These are phyloP conservation scores for Colletotrichum graminicola DNA, from an alignment of 2,329 filamentous ascomycete genomes.

Conservation along the genomic window DNA sequence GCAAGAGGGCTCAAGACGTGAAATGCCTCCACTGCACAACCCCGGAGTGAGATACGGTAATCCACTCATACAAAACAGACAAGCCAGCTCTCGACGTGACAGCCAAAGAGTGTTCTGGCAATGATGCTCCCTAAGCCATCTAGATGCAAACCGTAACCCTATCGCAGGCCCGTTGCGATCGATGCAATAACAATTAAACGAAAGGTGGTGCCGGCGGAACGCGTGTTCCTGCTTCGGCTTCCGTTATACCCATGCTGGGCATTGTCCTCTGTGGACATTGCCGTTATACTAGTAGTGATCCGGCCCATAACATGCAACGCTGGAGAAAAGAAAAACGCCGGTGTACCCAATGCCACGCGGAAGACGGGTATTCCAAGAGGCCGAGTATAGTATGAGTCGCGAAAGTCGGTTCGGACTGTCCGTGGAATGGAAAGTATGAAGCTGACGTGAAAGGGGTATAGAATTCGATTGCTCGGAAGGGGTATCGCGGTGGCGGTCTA, in stretches of 20 bases:
- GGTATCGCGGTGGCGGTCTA: conserved; percentile 40
- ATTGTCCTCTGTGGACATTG: conserved; percentile 30
- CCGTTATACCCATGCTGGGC: conserved; percentile 25
- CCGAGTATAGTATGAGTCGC: conserved; percentile 10
- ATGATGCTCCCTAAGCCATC: conserved; percentile 36
- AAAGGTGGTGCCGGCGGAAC: conserved; percentile 30
- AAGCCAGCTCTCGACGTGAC: conserved; percentile 18
- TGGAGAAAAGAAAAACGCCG: conserved; percentile 36
- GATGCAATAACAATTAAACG: conserved; percentile 40
- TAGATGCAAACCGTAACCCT: conserved; percentile 38
- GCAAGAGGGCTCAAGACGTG: conserved; percentile 27
- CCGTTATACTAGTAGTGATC: conserved; percentile 36
- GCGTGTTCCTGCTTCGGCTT: conserved; percentile 9
- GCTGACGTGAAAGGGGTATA: conserved; percentile 39
- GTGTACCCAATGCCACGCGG: conserved; percentile 37
- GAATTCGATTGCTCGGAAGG: conserved; percentile 39
- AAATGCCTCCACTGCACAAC: conserved; percentile 35
- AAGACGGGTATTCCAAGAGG: conserved; percentile 28
- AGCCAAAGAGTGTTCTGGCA: conserved; percentile 6
- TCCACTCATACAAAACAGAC: conserved; percentile 20
- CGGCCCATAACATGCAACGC: conserved; percentile 38
- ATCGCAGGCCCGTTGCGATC: conserved; percentile 33
- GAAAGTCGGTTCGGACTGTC: conserved; percentile 17
- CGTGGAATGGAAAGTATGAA: background rate
- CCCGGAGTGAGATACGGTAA: conserved; percentile 11